These are phyloP conservation scores for Cordyceps militaris DNA, from an alignment of 2,329 filamentous ascomycete genomes.

Conservation along the genomic window DNA sequence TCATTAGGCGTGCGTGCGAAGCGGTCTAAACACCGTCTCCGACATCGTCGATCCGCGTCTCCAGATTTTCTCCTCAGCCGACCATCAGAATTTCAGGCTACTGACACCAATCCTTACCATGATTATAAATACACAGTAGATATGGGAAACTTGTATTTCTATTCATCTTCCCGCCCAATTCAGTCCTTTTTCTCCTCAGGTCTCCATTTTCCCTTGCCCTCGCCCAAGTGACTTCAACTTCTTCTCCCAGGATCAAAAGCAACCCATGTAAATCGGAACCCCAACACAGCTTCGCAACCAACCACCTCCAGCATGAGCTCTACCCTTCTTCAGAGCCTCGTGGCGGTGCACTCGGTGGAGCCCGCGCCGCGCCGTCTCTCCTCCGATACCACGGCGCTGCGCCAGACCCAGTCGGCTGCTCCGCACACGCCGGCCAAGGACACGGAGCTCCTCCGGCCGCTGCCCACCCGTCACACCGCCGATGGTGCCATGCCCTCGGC, in stretches of 20 bases:
- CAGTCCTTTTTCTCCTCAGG: not conserved
- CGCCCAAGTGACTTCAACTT: too few relatives aligned
- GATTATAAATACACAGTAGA: not conserved
- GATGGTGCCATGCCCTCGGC: not conserved
- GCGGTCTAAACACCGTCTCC: not conserved
- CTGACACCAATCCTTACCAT: not conserved
- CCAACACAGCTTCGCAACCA: not conserved
- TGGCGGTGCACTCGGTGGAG: constrained; percentile 4
- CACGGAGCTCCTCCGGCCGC: not conserved
- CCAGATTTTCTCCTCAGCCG: constrained; percentile 7
- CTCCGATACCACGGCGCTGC: not conserved
- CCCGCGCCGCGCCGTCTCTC: not conserved
- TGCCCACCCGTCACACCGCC: not conserved
- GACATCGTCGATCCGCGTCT: not conserved
- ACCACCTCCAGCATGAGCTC: not conserved
- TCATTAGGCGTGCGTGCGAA: not conserved
- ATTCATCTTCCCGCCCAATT: not conserved
- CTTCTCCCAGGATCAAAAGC: not conserved
- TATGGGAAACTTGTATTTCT: not conserved
- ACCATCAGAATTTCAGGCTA: not conserved
- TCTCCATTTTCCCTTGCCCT: not conserved
- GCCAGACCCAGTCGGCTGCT: not conserved
- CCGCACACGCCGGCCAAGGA: not conserved
- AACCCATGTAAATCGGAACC: not conserved
- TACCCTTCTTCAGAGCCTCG: constrained; percentile 4